Evolutionary conservation across 441 rosid genomes (phyloP).

Genomic region (Mallotus japonicus): DNA sequence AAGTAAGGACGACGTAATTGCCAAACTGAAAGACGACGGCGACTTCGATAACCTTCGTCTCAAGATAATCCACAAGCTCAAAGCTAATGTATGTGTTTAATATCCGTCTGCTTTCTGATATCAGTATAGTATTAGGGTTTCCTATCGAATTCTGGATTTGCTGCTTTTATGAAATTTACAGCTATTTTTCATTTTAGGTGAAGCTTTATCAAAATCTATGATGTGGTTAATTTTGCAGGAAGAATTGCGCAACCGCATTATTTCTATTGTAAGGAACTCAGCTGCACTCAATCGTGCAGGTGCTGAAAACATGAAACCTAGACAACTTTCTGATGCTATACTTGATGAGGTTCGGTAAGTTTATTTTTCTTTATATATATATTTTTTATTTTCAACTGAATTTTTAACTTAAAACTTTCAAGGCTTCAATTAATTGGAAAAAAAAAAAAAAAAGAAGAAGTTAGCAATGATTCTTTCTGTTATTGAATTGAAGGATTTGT

Average conservation of each 20-base stretch:
- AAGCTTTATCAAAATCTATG: no score
- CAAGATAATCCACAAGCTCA: constrained; percentile 78
- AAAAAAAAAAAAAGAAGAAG: background rate
- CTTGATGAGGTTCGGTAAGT: constrained; percentile 77
- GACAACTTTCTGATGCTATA: constrained; percentile 84
- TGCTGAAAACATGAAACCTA: constrained; percentile 70
- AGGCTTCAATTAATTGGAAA: background rate
- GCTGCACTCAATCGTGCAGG: constrained; percentile 55
- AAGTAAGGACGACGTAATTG: constrained; percentile 67
- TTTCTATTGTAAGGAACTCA: constrained; percentile 69
- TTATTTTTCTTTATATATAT: background rate
- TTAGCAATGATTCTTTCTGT: background rate
- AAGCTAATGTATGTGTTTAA: constrained; percentile 51
- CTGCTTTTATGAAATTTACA: no score
- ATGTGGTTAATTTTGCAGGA: constrained; percentile 43
- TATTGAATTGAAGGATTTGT: background rate
- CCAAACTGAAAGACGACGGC: constrained; percentile 86
- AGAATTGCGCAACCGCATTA: constrained; percentile 62
- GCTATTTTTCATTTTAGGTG: no score
- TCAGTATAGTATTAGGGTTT: constrained; percentile 18
- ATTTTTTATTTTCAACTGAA: no score
- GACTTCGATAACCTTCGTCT: constrained; percentile 93
- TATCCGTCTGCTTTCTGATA: background rate
- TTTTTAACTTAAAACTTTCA: background rate
- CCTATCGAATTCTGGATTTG: no score